Evolutionary conservation across 805 yeast genomes (phyloP).

Genomic region (Scheffersomyces spartinae): DNA sequence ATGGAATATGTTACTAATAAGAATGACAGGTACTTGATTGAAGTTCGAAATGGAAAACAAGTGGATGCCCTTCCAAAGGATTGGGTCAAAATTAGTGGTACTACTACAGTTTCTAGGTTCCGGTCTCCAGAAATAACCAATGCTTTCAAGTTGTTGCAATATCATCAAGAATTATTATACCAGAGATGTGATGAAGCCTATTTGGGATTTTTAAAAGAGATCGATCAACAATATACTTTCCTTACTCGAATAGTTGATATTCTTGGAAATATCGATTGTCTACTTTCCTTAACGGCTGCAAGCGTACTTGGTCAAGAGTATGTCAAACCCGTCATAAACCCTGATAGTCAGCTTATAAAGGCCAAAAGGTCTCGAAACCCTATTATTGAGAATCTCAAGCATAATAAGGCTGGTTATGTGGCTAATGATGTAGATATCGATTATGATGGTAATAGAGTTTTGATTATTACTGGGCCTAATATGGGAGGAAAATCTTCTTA

Average conservation of each 20-base stretch:
- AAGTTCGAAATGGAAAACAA: conserved; percentile 49
- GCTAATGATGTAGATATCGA: conserved; percentile 53
- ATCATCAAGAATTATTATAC: conserved; percentile 44
- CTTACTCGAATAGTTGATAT: too few relatives aligned
- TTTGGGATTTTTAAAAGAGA: conserved; percentile 21
- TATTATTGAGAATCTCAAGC: conserved; percentile 39
- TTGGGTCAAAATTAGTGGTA: conserved; percentile 70
- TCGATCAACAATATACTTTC: conserved; percentile 21
- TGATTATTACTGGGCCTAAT: conserved; percentile 78
- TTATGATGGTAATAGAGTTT: conserved; percentile 34
- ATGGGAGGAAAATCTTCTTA: conserved; percentile 84
- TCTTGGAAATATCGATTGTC: too few relatives aligned
- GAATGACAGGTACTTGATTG: conserved; percentile 65
- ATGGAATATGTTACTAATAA: conserved; percentile 43
- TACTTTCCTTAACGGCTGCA: conserved; percentile 54
- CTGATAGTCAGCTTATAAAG: conserved; percentile 35
- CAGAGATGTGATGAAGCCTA: conserved; percentile 38
- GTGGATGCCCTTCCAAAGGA: conserved; percentile 50
- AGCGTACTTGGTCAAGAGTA: conserved; percentile 36
- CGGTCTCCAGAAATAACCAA: conserved; percentile 47
- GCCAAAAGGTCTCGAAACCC: conserved; percentile 57
- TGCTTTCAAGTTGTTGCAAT: conserved; percentile 44
- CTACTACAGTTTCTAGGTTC: conserved; percentile 60
- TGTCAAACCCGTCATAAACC: conserved; percentile 39
- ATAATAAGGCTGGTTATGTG: conserved; percentile 34